Evolutionary conservation across 2,329 filamentous ascomycete species (phyloP).

Genomic region (Graphilbum fragrans): DNA sequence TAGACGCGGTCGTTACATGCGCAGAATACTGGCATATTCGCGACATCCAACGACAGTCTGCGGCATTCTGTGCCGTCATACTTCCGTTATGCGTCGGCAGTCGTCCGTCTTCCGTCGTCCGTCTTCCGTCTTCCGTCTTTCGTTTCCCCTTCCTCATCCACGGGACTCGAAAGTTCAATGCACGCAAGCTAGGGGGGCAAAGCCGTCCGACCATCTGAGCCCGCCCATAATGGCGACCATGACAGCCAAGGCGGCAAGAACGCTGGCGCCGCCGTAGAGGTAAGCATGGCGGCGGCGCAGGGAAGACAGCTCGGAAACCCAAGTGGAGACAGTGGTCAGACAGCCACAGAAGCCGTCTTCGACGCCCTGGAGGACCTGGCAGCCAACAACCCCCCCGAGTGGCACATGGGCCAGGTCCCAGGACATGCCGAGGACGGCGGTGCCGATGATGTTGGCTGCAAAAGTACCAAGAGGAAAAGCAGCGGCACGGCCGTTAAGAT

Average conservation of each 20-base stretch:
- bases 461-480: slow-evolving; percentile 83
- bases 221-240: slow-evolving; percentile 43
- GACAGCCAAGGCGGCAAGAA: not conserved
- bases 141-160: not conserved
- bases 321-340: slow-evolving; percentile 52
- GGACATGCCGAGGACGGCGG: slow-evolving; percentile 59
- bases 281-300: slow-evolving; percentile 3
- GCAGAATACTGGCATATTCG: too few species aligned
- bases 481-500: slow-evolving; percentile 54
- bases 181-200: slow-evolving; percentile 27
- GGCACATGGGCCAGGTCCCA: slow-evolving; percentile 66
- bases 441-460: slow-evolving; percentile 66
- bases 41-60: too few species aligned
- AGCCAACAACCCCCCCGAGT: slow-evolving; percentile 42
- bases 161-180: slow-evolving; percentile 15
- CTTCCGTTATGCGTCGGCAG: too few species aligned
- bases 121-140: too few species aligned
- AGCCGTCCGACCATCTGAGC: slow-evolving; percentile 55
- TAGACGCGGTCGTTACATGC: too few species aligned
- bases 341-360: slow-evolving; percentile 59
- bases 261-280: not conserved
- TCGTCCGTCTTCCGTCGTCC: too few species aligned
- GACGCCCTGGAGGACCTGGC: slow-evolving; percentile 48
- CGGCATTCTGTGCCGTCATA: too few species aligned
- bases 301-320: slow-evolving; percentile 1